Evolutionary conservation across 2,329 filamentous ascomycete species (phyloP).

Genomic region (Claviceps pazoutovae): DNA sequence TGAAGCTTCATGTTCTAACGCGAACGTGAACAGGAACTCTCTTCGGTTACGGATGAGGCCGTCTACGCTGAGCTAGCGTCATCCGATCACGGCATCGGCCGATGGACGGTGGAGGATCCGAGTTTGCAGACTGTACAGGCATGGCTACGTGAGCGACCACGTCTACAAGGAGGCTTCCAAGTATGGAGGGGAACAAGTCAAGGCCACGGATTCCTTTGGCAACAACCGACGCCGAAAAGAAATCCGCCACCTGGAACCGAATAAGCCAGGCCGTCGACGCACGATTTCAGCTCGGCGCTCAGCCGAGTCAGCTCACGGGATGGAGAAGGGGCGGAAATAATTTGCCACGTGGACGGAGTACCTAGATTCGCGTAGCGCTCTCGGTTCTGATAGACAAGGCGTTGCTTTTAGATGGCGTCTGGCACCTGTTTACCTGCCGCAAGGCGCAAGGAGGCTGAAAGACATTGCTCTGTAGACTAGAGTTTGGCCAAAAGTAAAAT

Average conservation of each 20-base stretch:
- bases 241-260: too few relatives aligned
- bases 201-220: too few relatives aligned
- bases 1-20: not conserved
- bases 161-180: constrained; percentile 1
- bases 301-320: not conserved
- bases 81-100: constrained; percentile 39
- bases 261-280: too few relatives aligned
- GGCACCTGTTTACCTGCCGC: constrained; percentile 6
- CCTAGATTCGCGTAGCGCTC: not conserved
- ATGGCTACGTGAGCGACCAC: constrained; percentile 35
- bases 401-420: constrained; percentile 3
- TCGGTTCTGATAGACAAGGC: not conserved
- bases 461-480: not conserved
- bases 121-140: constrained; percentile 41
- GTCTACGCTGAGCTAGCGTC: constrained; percentile 42
- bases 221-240: too few relatives aligned
- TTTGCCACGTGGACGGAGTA: not conserved
- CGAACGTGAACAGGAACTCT: constrained; percentile 34
- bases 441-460: constrained; percentile 5
- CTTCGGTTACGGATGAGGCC: constrained; percentile 42
- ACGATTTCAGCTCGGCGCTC: too few relatives aligned
- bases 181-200: too few relatives aligned
- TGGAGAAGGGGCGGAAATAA: not conserved
- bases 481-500: not conserved
- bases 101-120: constrained; percentile 51